Evolutionary conservation across 1,284 basidiomycete genomes (phyloP), one percentile per base, ranked within the genome.

Genomic region (Ceratobasidium papillatum): DNA sequence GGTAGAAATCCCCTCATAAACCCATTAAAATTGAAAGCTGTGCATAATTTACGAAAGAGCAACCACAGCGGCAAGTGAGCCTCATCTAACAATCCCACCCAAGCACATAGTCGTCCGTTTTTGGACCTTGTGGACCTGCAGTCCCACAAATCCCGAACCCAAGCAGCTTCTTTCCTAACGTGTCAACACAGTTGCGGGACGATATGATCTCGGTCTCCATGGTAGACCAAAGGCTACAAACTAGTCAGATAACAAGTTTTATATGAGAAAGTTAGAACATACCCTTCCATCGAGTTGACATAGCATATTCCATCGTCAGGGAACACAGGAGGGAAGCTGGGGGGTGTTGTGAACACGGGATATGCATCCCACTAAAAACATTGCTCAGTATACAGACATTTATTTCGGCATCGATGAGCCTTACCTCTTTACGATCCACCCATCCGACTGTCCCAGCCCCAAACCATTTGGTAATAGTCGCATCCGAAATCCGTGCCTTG

Each of bases 171-270:
- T 87, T 84, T 19, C 94, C 84, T 30, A 94, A 85, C 30, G 93
- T 84, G 77, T 94, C 93, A 63, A 94, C 93, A 32, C 91, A 86
- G 80, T 98, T 97, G 45, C 94, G 89, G 0, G 93, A 89, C 0
- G 93, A 87, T 47, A 98, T 83, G 0, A 94, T 96, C 81, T 94
- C 90, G 0, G 96, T 97, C 83, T 98, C 95, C 95, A 98, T 96
- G 7, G 92, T 92, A 12, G 90, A 92, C 62, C 94, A 91, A 78
- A 93, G 86, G 49, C 92, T 92, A 3, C 65, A 22, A 38, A 54
- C 51, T 2, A 22, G 43, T 25, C 9, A 51, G 34, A n/a, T 4
- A n/a, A 5, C 5, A 11, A 11, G 8, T 43, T 59, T 9, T 14
- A 27, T 69, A 11, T 38, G 64, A 34, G 77, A 36, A 38, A 63